phyloP scores from a whole-genome alignment of 371 early-diverging fungal genomes.

The Dichotomocladium elegans region DNA sequence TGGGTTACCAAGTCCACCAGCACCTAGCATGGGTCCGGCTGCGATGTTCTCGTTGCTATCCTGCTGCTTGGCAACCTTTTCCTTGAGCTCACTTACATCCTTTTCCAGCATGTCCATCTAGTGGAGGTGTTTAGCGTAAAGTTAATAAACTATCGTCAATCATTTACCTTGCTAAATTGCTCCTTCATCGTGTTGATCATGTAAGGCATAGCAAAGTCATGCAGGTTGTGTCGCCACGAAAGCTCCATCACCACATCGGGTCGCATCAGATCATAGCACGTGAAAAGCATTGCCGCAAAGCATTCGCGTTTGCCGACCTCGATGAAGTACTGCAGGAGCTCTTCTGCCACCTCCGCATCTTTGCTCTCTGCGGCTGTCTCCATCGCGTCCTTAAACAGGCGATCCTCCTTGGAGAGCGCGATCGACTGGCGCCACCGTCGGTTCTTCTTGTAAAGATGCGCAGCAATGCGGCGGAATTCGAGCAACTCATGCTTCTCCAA shows the following conservation, averaged over 20 bases:
- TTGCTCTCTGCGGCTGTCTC: constrained; percentile 90
- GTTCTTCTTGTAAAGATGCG: constrained; percentile 91
- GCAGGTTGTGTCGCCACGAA: constrained; percentile 83
- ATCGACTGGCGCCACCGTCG: constrained; percentile 95
- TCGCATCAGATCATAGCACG: constrained; percentile 90
- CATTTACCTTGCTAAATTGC: constrained; percentile 65
- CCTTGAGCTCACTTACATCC: constrained; percentile 20
- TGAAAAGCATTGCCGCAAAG: constrained; percentile 88
- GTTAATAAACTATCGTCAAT: neutral
- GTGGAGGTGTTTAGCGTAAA: too few relatives aligned
- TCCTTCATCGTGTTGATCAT: constrained; percentile 89
- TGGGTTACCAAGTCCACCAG: constrained; percentile 61
- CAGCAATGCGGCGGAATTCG: constrained; percentile 95
- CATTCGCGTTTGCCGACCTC: constrained; percentile 85
- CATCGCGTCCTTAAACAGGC: constrained; percentile 96
- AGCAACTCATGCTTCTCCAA: constrained; percentile 93
- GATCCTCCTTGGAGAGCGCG: constrained; percentile 91
- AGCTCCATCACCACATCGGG: constrained; percentile 95
- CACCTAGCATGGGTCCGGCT: constrained; percentile 22
- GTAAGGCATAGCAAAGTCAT: constrained; percentile 95
- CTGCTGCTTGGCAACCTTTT: constrained; percentile 19
- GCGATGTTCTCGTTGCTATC: constrained; percentile 28
- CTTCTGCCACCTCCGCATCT: constrained; percentile 86
- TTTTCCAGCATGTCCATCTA: constrained; percentile 22
- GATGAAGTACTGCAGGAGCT: constrained; percentile 91